Conservation (phyloP, 2,329 filamentous ascomycete genomes). For the Chaetothyriales sp. region DNA sequence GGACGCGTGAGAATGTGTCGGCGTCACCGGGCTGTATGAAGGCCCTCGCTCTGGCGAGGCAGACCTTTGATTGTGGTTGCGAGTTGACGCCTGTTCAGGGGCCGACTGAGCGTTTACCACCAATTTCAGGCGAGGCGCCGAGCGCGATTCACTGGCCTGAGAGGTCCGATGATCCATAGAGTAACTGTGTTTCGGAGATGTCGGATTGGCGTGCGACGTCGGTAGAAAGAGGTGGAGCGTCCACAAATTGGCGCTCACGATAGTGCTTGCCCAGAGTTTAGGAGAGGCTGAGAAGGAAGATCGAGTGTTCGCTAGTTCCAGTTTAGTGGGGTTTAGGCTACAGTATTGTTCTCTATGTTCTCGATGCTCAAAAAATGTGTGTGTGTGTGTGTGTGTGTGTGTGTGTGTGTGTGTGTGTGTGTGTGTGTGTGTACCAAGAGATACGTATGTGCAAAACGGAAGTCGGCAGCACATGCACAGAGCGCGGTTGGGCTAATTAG, state of each 20-base stretch:
- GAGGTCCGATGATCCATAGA: background rate
- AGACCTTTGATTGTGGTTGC: slow-evolving; percentile 19
- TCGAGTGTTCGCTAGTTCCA: too few relatives aligned
- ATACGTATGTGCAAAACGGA: too few relatives aligned
- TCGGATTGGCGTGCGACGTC: background rate
- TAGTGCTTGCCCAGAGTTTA: background rate
- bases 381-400: too few relatives aligned
- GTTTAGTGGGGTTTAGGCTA: too few relatives aligned
- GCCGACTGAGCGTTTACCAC: slow-evolving; percentile 1
- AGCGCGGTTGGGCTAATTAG: background rate
- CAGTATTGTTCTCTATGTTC: too few relatives aligned
- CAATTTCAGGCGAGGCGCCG: slow-evolving; percentile 4
- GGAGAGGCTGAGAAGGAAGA: background rate
- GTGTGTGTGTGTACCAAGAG: too few relatives aligned
- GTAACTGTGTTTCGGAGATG: too few relatives aligned
- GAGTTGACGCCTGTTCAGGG: slow-evolving; percentile 10
- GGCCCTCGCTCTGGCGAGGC: slow-evolving; percentile 16
- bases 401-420: too few relatives aligned
- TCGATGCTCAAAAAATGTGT: too few relatives aligned
- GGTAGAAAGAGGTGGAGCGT: background rate
- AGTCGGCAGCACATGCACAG: too few relatives aligned
- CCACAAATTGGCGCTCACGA: background rate
- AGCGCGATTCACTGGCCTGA: background rate
- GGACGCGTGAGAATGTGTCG: slow-evolving; percentile 25
- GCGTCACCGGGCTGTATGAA: slow-evolving; percentile 35